These are phyloP conservation scores for Phoma sp. DNA, from an alignment of 2,329 filamentous ascomycete genomes.

Conservation along the genomic window DNA sequence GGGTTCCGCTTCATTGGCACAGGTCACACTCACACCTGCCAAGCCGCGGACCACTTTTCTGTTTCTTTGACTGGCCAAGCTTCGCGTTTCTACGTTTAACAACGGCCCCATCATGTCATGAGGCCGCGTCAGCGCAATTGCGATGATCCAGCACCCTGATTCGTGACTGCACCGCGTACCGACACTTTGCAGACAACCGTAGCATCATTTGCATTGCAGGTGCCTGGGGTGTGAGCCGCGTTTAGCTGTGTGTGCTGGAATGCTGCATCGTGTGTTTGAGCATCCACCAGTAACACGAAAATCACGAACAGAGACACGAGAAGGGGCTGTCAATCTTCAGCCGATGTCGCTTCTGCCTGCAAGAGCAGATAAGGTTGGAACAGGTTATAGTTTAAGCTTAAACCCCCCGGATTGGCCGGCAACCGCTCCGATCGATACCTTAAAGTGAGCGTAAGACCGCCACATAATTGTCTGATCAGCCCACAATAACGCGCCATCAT, in stretches of 20 bases:
- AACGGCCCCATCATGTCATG: conserved; percentile 26
- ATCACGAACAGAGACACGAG: background rate
- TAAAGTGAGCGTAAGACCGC: conserved; percentile 16
- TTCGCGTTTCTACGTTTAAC: conserved; percentile 23
- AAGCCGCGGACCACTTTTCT: conserved; percentile 39
- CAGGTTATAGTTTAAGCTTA: conserved; percentile 50
- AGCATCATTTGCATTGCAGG: conserved; percentile 6
- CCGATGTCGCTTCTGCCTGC: conserved; percentile 36
- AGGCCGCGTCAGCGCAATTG: conserved; percentile 43
- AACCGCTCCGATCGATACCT: conserved; percentile 12
- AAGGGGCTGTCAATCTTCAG: conserved; percentile 21
- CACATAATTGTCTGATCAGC: conserved; percentile 20
- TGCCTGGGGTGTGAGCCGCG: background rate
- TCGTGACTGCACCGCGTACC: background rate
- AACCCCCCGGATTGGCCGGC: conserved; percentile 30
- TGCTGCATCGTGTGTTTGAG: background rate
- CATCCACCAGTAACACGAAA: conserved; percentile 4
- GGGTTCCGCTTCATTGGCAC: conserved; percentile 38
- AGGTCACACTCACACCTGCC: conserved; percentile 43
- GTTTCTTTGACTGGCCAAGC: conserved; percentile 41
- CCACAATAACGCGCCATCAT: conserved; percentile 8
- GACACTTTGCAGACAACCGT: background rate
- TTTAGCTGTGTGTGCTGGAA: background rate
- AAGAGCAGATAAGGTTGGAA: conserved; percentile 46
- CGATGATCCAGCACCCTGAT: conserved; percentile 17